These are phyloP conservation scores for Nigrospora oryzae DNA, from an alignment of 2,329 filamentous ascomycete species.

Conservation along the genomic window DNA sequence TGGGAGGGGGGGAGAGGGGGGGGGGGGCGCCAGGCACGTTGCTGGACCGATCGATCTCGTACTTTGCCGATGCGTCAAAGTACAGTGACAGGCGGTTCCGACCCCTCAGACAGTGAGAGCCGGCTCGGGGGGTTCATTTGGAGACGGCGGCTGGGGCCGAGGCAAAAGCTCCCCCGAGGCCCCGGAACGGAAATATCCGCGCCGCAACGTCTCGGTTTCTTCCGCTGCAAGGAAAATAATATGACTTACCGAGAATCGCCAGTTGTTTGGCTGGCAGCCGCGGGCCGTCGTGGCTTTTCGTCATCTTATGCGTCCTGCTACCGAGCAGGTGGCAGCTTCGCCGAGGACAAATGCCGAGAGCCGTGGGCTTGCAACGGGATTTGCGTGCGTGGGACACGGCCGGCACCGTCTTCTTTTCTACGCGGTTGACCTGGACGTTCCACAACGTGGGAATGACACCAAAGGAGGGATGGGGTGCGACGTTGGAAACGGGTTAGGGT, in stretches of 20 bases:
- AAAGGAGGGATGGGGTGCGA: too few relatives aligned
- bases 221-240: slow-evolving; percentile 3
- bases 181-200: not conserved
- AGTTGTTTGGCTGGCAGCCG: slow-evolving; percentile 72
- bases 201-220: not conserved
- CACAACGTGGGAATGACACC: too few relatives aligned
- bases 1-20: not conserved
- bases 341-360: too few relatives aligned
- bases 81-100: not conserved
- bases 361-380: too few relatives aligned
- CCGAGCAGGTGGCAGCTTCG: too few relatives aligned
- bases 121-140: not conserved
- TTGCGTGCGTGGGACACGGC: too few relatives aligned
- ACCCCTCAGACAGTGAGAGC: not conserved
- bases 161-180: not conserved
- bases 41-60: not conserved
- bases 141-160: not conserved
- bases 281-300: slow-evolving; percentile 26
- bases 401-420: too few relatives aligned
- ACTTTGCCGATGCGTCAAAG: not conserved
- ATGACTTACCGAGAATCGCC: slow-evolving; percentile 61
- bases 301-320: not conserved
- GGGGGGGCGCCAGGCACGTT: not conserved
- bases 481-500: too few relatives aligned
- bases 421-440: too few relatives aligned